These are phyloP conservation scores for Amphirosellinia nigrospora DNA, from an alignment of 495 filamentous ascomycete species.

Conservation along the genomic window DNA sequence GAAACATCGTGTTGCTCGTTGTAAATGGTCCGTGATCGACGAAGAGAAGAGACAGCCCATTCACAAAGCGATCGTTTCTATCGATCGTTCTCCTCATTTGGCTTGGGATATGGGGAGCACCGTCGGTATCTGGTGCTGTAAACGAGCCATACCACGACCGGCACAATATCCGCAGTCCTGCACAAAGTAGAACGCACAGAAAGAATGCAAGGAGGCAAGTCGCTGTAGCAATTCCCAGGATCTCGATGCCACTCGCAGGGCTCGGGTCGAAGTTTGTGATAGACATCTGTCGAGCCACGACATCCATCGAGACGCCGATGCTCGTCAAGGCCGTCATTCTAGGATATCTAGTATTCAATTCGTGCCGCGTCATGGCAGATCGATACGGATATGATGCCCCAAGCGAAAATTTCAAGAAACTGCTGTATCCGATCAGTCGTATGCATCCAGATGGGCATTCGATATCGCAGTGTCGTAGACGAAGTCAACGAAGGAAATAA, in stretches of 20 bases:
- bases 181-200: conserved; percentile 12
- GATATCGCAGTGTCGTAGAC: background rate
- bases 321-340: background rate
- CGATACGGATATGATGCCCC: background rate
- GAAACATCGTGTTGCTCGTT: background rate
- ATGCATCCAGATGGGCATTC: background rate
- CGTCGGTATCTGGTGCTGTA: background rate
- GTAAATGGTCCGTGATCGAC: background rate
- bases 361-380: background rate
- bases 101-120: background rate
- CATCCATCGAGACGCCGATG: background rate
- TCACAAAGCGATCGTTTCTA: background rate
- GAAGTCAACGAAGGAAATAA: background rate
- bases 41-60: background rate
- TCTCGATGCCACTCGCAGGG: conserved; percentile 19
- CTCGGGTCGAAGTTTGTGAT: background rate
- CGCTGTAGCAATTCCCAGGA: conserved; percentile 18
- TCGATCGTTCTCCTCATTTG: background rate
- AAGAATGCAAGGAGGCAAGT: conserved; percentile 24
- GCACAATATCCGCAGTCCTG: background rate
- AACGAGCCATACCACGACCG: background rate
- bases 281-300: conserved; percentile 10
- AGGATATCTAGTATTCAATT: background rate
- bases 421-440: background rate
- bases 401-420: background rate